Conservation (phyloP, 2,329 filamentous ascomycete genomes). For the Davidsoniella virescens region DNA sequence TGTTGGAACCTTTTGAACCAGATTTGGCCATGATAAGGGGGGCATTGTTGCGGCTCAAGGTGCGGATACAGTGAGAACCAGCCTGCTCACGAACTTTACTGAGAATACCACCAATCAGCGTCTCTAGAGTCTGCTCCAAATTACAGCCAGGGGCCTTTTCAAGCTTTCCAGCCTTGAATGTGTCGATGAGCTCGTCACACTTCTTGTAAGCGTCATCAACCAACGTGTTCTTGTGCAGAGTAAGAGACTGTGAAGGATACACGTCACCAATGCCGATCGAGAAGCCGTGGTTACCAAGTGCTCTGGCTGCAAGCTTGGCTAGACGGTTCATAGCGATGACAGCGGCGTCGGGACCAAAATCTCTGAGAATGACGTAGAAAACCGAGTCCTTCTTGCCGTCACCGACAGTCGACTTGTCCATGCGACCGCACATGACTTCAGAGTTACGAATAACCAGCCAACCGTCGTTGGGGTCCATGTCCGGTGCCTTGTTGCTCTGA, state of each 20-base stretch:
- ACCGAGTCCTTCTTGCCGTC: conserved; percentile 95
- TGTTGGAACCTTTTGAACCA: conserved; percentile 88
- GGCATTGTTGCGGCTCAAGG: conserved; percentile 79
- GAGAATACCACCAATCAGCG: conserved; percentile 75
- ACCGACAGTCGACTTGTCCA: conserved; percentile 97
- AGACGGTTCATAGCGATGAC: conserved; percentile 87
- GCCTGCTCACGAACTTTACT: conserved; percentile 84
- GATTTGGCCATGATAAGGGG: conserved; percentile 95
- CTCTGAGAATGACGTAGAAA: conserved; percentile 90
- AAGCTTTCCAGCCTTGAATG: conserved; percentile 65
- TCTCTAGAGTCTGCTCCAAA: conserved; percentile 83
- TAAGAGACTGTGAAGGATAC: conserved; percentile 59
- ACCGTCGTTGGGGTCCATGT: conserved; percentile 73
- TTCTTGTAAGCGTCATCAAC: conserved; percentile 64
- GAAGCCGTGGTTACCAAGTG: conserved; percentile 80
- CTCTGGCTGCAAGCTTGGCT: conserved; percentile 76
- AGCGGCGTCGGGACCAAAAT: conserved; percentile 80
- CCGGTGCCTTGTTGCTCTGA: conserved; percentile 39
- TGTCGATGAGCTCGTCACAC: conserved; percentile 68
- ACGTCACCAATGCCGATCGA: conserved; percentile 95
- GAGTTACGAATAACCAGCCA: conserved; percentile 92
- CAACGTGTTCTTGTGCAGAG: conserved; percentile 55
- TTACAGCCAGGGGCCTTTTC: conserved; percentile 80
- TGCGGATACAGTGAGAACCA: conserved; percentile 77
- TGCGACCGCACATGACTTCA: conserved; percentile 89